Conservation (phyloP, 768 basidiomycete species). For the Leucocoprinus leucothites region DNA sequence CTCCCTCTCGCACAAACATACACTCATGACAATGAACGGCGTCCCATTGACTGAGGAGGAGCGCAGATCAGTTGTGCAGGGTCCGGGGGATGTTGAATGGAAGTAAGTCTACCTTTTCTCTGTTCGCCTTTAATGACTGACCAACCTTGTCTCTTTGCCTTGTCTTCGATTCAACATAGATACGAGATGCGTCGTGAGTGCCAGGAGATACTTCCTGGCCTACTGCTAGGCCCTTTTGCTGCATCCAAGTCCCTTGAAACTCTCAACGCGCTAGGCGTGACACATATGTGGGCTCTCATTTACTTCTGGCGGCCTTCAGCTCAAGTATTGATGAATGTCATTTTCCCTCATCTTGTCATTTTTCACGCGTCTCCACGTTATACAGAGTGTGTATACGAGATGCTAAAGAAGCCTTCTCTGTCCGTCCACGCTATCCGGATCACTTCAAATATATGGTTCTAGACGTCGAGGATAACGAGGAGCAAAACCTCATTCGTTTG, state of each 20-base stretch:
- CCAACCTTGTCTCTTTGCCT: not conserved
- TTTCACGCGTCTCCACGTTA: not conserved
- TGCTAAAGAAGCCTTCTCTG: constrained; percentile 86
- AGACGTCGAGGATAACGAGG: constrained; percentile 89
- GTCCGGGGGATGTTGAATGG: constrained; percentile 84
- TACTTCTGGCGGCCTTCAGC: too few species aligned
- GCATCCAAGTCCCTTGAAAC: constrained; percentile 80
- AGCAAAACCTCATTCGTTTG: constrained; percentile 89
- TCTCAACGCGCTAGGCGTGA: constrained; percentile 62
- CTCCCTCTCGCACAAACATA: not conserved
- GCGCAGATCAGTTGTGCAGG: constrained; percentile 65
- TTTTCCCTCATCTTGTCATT: not conserved
- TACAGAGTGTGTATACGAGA: constrained; percentile 85
- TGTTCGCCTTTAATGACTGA: not conserved
- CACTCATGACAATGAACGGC: constrained; percentile 1
- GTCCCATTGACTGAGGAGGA: constrained; percentile 34
- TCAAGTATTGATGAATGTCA: constrained; percentile 9
- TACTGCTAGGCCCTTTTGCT: constrained; percentile 84
- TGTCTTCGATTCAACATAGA: constrained; percentile 30
- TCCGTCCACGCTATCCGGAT: constrained; percentile 80
- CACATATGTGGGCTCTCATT: constrained; percentile 64
- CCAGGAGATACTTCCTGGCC: constrained; percentile 83
- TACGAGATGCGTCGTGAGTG: constrained; percentile 97
- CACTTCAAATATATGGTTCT: constrained; percentile 75
- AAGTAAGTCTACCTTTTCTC: constrained; percentile 43